phyloP scores from a whole-genome alignment of 306 rosid genomes.

The Clitoria ternatea region DNA sequence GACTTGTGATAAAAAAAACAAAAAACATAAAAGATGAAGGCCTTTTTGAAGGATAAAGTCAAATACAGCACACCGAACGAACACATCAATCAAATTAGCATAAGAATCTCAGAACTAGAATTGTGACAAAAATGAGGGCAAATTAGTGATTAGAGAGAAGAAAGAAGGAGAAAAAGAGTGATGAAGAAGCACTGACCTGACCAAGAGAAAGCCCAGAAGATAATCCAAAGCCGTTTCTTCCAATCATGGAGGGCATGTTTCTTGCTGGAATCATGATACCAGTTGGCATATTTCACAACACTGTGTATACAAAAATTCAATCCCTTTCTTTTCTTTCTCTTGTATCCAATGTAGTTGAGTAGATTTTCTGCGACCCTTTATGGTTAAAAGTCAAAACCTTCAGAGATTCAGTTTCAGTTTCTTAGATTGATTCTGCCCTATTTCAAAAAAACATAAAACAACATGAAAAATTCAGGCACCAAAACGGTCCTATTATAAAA shows the following conservation, averaged over 20 bases:
- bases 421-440: slow-evolving; percentile 21
- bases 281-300: slow-evolving; percentile 48
- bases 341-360: background rate
- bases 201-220: slow-evolving; percentile 65
- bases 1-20: slow-evolving; percentile 2
- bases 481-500: background rate
- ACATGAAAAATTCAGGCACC: background rate
- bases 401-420: background rate
- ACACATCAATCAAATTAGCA: slow-evolving; percentile 20
- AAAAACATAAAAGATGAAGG: too few species aligned
- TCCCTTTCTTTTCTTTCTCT: background rate
- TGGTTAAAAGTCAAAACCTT: background rate
- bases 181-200: slow-evolving; percentile 52
- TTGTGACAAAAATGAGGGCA: background rate
- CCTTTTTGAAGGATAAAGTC: slow-evolving; percentile 7
- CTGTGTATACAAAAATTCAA: background rate
- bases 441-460: slow-evolving; percentile 17
- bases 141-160: background rate
- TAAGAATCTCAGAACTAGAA: background rate
- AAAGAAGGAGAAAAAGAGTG: background rate
- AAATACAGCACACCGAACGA: background rate
- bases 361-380: background rate
- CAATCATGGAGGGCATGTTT: slow-evolving; percentile 67
- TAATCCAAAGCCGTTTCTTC: slow-evolving; percentile 68
- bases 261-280: slow-evolving; percentile 66